Evolutionary conservation across 2,329 filamentous ascomycete genomes (phyloP).

Genomic region (Biscogniauxia mediterranea): DNA sequence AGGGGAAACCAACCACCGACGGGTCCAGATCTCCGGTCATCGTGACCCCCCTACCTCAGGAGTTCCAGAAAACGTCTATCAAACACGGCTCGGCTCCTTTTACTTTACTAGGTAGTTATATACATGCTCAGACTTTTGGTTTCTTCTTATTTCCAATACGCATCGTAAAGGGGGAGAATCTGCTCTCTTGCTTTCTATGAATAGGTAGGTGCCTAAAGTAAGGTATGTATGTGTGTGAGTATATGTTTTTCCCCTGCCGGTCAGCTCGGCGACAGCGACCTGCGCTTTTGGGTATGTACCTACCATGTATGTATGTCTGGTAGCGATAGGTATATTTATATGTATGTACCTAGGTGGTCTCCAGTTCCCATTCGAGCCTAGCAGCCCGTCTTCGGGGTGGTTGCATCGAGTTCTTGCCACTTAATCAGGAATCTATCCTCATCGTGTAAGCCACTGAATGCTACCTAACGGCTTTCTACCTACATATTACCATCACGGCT

Average conservation of each 20-base stretch:
- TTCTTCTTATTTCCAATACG: no score
- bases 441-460: not conserved
- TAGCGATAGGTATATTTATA: not conserved
- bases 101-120: no score
- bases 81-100: not conserved
- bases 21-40: not conserved
- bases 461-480: not conserved
- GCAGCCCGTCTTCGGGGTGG: not conserved
- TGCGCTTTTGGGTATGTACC: not conserved
- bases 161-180: no score
- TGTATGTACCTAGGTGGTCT: not conserved
- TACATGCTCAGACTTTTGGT: no score
- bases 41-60: not conserved
- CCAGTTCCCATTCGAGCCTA: not conserved
- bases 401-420: slow-evolving; percentile 1
- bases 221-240: no score
- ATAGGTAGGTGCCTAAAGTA: no score
- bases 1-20: not conserved
- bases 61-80: not conserved
- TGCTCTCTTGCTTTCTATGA: no score
- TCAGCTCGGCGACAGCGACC: not conserved
- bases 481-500: not conserved
- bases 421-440: not conserved
- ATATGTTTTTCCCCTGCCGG: no score
- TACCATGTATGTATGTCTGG: not conserved